phyloP scores from a whole-genome alignment of 495 filamentous ascomycete genomes.

The Penicillium subrubescens region DNA sequence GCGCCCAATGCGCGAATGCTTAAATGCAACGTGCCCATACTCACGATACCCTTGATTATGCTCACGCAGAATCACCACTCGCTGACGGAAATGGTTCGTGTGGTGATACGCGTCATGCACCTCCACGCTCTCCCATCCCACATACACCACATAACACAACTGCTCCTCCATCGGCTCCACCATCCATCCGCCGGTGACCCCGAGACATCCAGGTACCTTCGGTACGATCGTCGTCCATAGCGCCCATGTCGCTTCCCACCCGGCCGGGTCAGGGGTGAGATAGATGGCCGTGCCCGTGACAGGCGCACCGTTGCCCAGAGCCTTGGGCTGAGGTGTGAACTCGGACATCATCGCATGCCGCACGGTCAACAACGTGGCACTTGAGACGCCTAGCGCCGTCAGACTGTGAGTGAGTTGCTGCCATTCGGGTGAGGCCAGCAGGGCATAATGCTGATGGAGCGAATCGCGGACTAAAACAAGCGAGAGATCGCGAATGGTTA shows the following conservation, averaged over 20 bases:
- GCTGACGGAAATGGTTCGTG: constrained; percentile 23
- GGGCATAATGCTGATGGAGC: constrained; percentile 24
- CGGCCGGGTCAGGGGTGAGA: constrained; percentile 15
- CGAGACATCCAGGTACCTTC: constrained; percentile 26
- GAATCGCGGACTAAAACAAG: constrained; percentile 18
- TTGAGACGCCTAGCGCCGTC: constrained; percentile 7
- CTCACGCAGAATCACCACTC: constrained; percentile 22
- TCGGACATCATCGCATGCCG: constrained; percentile 29
- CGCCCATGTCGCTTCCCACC: constrained; percentile 30
- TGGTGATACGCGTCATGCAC: constrained; percentile 30
- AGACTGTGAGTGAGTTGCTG: constrained; percentile 14
- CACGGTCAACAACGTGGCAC: constrained; percentile 20
- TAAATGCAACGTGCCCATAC: constrained; percentile 29
- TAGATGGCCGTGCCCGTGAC: constrained; percentile 29
- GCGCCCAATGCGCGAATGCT: constrained; percentile 13
- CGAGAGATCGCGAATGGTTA: not conserved
- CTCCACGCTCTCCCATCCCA: constrained; percentile 27
- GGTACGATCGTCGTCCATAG: constrained; percentile 27
- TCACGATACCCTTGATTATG: constrained; percentile 26
- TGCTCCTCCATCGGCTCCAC: constrained; percentile 26
- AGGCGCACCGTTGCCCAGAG: constrained; percentile 15
- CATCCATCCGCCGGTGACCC: constrained; percentile 29
- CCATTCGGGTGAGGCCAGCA: constrained; percentile 28
- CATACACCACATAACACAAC: constrained; percentile 26
- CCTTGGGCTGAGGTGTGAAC: constrained; percentile 18